These are phyloP conservation scores for Vitis labrusca DNA, from an alignment of 164 flowering plant genomes.

Conservation along the genomic window DNA sequence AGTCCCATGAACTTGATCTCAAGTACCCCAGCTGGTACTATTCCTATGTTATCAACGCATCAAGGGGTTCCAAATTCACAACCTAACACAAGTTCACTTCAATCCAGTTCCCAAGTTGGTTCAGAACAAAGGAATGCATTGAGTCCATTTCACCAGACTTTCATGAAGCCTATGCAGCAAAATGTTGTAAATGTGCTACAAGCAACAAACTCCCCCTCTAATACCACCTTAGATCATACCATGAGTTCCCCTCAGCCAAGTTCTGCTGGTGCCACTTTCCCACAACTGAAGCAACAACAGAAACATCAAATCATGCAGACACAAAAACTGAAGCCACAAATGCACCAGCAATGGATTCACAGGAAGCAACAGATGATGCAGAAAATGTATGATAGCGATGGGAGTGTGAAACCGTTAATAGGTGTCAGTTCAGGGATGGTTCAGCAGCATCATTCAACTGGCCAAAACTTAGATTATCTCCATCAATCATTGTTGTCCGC, in stretches of 20 bases:
- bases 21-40: background rate
- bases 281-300: background rate
- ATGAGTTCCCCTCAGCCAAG: background rate
- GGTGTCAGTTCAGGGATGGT: background rate
- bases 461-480: background rate
- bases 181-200: background rate
- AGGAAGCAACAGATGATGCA: background rate
- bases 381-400: background rate
- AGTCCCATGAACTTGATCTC: background rate
- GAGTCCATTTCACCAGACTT: constrained; percentile 2
- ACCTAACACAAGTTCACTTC: background rate
- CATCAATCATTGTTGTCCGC: background rate
- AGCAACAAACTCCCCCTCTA: background rate
- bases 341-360: background rate
- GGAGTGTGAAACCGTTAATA: background rate
- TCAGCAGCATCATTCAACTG: background rate
- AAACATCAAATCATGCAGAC: background rate
- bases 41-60: background rate
- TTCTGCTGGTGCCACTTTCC: background rate
- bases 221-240: background rate
- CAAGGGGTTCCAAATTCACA: constrained; percentile 1
- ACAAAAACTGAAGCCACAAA: background rate
- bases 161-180: background rate
- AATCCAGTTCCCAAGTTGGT: background rate
- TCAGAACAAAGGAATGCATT: constrained; percentile 1